phyloP scores from a whole-genome alignment of 352 stramenopile species.

The Pythium sp. region DNA sequence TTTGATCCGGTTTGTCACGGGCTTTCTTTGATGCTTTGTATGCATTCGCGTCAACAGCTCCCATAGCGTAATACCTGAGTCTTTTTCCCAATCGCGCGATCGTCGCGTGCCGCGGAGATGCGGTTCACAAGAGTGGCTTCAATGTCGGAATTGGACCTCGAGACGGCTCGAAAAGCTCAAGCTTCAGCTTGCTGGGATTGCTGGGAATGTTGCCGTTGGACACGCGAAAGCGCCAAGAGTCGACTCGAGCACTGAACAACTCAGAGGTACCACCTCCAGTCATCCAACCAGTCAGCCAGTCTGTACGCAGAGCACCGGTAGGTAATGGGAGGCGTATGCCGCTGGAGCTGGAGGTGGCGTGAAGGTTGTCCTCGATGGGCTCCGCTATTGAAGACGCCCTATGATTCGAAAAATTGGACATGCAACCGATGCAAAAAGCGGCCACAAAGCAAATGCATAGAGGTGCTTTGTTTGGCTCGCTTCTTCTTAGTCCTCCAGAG shows the following conservation, averaged over 20 bases:
- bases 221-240: background rate
- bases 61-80: background rate
- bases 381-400: background rate
- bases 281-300: background rate
- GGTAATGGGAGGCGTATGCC: background rate
- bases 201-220: background rate
- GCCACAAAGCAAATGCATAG: background rate
- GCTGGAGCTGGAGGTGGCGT: background rate
- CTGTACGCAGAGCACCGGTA: background rate
- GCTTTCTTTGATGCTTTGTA: background rate
- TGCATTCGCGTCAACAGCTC: background rate
- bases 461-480: background rate
- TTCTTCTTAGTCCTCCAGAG: background rate
- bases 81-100: background rate
- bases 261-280: background rate
- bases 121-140: background rate
- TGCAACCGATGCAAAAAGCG: background rate
- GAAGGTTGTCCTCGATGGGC: background rate
- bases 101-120: background rate
- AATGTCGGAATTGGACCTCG: background rate
- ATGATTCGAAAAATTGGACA: background rate
- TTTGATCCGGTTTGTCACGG: background rate
- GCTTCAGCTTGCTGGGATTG: background rate
- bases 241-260: background rate
- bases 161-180: background rate